Conservation (phyloP, 495 filamentous ascomycete species). For the Pseudoneurospora amorphoporcata region DNA sequence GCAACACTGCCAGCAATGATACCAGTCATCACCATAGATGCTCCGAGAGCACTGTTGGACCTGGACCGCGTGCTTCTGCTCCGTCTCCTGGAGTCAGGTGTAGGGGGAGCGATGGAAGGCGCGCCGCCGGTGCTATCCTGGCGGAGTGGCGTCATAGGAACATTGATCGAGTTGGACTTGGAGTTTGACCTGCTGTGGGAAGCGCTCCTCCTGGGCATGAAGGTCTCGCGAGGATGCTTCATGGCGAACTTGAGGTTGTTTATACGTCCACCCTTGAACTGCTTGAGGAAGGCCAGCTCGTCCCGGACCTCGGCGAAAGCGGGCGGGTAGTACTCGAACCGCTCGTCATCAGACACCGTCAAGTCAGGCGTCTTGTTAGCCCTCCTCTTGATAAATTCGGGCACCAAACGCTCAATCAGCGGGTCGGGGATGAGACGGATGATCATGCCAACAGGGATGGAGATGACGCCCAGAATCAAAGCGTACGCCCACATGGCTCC, state of each 20-base stretch:
- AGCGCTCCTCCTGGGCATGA: constrained; percentile 61
- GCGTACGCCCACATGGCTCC: constrained; percentile 68
- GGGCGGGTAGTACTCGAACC: constrained; percentile 60
- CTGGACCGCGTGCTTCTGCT: constrained; percentile 63
- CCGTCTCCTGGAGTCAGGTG: constrained; percentile 64
- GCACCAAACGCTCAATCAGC: constrained; percentile 54
- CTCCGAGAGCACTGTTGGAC: constrained; percentile 77
- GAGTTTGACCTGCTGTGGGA: constrained; percentile 53
- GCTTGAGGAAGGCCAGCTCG: constrained; percentile 80
- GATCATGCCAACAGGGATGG: constrained; percentile 62
- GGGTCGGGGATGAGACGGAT: constrained; percentile 52
- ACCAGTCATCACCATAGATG: constrained; percentile 77
- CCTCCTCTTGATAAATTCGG: constrained; percentile 59
- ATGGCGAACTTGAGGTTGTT: constrained; percentile 79
- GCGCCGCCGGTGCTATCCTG: constrained; percentile 41
- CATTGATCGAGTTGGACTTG: constrained; percentile 50
- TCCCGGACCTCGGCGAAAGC: constrained; percentile 65
- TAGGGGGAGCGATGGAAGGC: constrained; percentile 39
- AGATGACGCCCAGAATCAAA: constrained; percentile 58
- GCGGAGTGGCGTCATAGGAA: constrained; percentile 56
- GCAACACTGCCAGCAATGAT: constrained; percentile 80
- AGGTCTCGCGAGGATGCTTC: constrained; percentile 62
- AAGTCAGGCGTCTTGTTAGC: constrained; percentile 36
- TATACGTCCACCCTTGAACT: constrained; percentile 80
- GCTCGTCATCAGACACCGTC: constrained; percentile 62